These are phyloP conservation scores for Wallacemonas sp. DNA, from an alignment of 208 protist species.

Conservation along the genomic window DNA sequence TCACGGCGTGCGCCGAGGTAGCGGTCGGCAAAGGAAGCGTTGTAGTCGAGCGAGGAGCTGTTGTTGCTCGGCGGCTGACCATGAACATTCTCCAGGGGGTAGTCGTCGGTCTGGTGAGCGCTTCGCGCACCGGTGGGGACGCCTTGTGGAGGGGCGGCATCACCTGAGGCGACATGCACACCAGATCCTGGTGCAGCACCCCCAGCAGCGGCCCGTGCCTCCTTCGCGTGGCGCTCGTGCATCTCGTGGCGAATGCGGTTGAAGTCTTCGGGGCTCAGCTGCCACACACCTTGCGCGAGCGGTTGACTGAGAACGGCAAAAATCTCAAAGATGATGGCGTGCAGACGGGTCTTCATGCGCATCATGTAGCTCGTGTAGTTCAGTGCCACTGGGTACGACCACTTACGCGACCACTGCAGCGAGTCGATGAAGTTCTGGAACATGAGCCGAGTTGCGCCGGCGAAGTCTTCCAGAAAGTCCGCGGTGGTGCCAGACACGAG, in stretches of 20 bases:
- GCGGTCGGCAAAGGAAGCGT: constrained; percentile 25
- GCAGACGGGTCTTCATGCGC: constrained; percentile 15
- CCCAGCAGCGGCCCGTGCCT: too few relatives aligned
- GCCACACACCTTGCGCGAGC: constrained; percentile 3
- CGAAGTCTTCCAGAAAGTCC: constrained; percentile 27
- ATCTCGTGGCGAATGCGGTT: constrained; percentile 9
- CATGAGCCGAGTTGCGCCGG: constrained; percentile 17
- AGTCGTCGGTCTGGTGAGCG: too few relatives aligned
- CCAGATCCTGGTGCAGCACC: too few relatives aligned
- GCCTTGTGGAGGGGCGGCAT: too few relatives aligned
- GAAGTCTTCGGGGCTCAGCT: constrained; percentile 20
- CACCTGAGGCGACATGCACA: too few relatives aligned
- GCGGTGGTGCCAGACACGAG: constrained; percentile 18
- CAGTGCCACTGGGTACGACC: constrained; percentile 20
- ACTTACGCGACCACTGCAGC: constrained; percentile 23
- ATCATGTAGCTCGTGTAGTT: constrained; percentile 19
- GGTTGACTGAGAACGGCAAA: constrained; percentile 20
- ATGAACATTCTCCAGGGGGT: too few relatives aligned
- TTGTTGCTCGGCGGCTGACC: too few relatives aligned
- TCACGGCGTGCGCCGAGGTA: constrained; percentile 12
- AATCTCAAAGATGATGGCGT: constrained; percentile 20
- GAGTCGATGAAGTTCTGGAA: constrained; percentile 40
- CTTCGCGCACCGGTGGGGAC: too few relatives aligned
- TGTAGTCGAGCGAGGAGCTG: background rate
- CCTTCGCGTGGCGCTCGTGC: background rate